Evolutionary conservation across 164 flowering plant species (phyloP).

Genomic region (Magnolia kwangsiensis): DNA sequence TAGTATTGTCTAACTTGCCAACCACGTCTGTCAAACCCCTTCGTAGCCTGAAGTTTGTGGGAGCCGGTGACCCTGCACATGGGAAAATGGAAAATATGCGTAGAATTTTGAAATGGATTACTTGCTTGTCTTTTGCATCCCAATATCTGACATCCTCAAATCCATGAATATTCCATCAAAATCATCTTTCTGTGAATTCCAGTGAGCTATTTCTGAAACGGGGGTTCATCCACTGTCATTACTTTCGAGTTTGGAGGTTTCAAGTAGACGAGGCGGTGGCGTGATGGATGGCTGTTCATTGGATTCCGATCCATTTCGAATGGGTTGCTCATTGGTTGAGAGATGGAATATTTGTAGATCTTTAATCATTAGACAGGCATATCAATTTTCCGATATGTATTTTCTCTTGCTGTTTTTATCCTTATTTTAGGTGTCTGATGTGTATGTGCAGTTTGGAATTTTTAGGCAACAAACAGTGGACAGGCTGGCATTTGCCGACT

Average conservation of each 20-base stretch:
- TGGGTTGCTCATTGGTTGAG: not conserved
- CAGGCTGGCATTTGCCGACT: not conserved
- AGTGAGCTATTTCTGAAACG: not conserved
- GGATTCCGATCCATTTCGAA: too few relatives aligned
- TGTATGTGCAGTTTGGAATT: not conserved
- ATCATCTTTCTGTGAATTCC: not conserved
- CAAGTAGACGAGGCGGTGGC: too few relatives aligned
- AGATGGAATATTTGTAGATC: not conserved
- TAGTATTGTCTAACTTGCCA: constrained; percentile 1
- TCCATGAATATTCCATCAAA: not conserved
- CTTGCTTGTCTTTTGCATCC: not conserved
- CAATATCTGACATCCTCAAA: not conserved
- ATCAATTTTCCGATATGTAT: not conserved
- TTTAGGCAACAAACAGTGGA: not conserved
- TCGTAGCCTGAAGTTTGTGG: not conserved
- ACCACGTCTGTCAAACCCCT: not conserved
- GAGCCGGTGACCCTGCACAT: not conserved
- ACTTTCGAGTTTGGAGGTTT: too few relatives aligned
- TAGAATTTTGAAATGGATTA: not conserved
- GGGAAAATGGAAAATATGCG: not conserved
- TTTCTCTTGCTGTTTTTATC: not conserved
- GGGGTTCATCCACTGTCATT: not conserved
- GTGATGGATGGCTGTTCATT: too few relatives aligned
- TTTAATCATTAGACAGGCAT: not conserved
- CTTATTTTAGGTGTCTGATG: not conserved